Base-by-base conservation (phyloP, 345 rosid species). In the Eucalyptus regnans region DNA sequence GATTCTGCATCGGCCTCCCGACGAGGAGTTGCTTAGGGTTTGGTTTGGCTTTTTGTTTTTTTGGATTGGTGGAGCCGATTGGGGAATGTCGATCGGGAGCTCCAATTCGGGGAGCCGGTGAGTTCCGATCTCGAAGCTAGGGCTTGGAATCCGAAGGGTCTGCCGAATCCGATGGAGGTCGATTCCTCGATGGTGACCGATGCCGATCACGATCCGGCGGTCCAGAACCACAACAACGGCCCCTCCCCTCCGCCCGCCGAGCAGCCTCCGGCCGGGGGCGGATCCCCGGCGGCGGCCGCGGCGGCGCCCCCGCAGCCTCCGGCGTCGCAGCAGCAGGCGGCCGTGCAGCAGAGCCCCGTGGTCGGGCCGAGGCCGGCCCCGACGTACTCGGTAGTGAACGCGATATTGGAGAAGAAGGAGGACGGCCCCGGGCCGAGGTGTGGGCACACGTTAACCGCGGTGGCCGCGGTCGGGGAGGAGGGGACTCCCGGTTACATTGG, bases 341-440 rank as follows among this genome's bases (percentile, higher is more conserved):
- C 68, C 50, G 89, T 81, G 79, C 96, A 93, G 91, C 93, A 89
- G 89, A 88, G 93, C 71, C 90, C 94, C 27, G 96, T 96, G 89
- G 96, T 91, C 44, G 99, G 98, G 58, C 99, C 99, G 52, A 93
- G 98, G 91, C 96, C 95, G 29, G 99, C 99, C 56, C 99, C 99
- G 29, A 92, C 95, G 86, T 98, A 96, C 87, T 93, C 99, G 87
- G 96, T 94, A 71, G 99, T 98, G 89, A 94, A 95, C 93, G 99
- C 98, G 58, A 90, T 94, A 88, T 66, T 97, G 20, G 99, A 98
- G 93, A 98, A 98, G 92, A 96, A 96, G 89, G 99, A 98, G 90
- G 99, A 98, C 64, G 99, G 99, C 7, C 98, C 99, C 7, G 99
- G 99, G 9, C 99, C 99, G 16, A 92, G 99, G 91, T 98, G 99